Evolutionary conservation across 495 filamentous ascomycete genomes (phyloP).

Genomic region (Penicillium arizonense): DNA sequence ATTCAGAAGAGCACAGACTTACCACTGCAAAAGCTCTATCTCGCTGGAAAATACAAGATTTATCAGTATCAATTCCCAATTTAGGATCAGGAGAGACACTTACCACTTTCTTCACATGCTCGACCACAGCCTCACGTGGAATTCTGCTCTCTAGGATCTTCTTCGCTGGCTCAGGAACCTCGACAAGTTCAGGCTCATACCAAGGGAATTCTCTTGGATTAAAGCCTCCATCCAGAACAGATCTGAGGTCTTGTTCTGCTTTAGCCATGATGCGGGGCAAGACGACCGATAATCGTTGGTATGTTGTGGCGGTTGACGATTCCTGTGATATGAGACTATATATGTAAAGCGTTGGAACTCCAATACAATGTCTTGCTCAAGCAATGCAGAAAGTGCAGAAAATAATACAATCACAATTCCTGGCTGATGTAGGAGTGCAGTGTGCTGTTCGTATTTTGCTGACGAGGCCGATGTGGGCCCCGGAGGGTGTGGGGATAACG

Average conservation of each 20-base stretch:
- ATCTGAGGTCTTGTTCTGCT: slow-evolving; percentile 10
- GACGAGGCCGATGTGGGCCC: no score
- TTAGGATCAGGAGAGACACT: slow-evolving; percentile 2
- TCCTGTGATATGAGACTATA: no score
- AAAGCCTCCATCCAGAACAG: slow-evolving; percentile 10
- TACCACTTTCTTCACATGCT: slow-evolving; percentile 49
- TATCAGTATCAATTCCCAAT: neutral
- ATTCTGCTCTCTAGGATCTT: slow-evolving; percentile 45
- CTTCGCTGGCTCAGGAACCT: slow-evolving; percentile 21
- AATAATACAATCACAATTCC: no score
- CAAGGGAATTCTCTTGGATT: slow-evolving; percentile 13
- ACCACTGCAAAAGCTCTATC: slow-evolving; percentile 23
- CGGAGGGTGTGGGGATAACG: no score
- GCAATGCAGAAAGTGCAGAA: no score
- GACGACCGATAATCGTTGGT: no score
- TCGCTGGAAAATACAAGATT: slow-evolving; percentile 1
- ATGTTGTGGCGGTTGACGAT: no score
- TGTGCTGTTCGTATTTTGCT: no score
- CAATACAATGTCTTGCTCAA: no score
- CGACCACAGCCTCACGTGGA: slow-evolving; percentile 38
- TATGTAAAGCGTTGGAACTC: no score
- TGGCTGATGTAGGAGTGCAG: no score
- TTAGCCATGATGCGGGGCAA: slow-evolving; percentile 11
- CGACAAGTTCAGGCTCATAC: slow-evolving; percentile 15
- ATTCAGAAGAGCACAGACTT: neutral